Base-by-base conservation (phyloP, 768 basidiomycete genomes). In the Chalciporus piperatus region DNA sequence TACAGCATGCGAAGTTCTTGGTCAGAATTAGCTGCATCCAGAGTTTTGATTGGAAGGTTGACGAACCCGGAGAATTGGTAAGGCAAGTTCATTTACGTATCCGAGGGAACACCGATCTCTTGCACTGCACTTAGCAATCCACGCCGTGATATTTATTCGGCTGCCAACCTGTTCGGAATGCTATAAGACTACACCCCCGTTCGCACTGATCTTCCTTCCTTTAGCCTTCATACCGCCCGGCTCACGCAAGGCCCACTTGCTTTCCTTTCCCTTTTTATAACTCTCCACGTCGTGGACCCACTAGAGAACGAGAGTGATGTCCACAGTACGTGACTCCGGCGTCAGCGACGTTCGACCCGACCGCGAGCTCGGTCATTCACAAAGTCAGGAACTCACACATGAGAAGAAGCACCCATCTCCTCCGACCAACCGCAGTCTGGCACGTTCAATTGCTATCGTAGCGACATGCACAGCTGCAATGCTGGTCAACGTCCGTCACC, bases 381-480 rank as follows among this genome's bases (percentile, higher is more conserved):
- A 33, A 4, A 57, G 50, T 12, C 28, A 50, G 14, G 58, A 57
- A 12, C 30, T 57, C 17, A 19, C 32, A n/a, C 3, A 12, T 0
- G 58, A 67, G 33, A 60, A 51, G 4, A 23, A 41, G 12, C 47
- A 20, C 16, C 37, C 50, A 17, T 39, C 58, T 1, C 10, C 41
- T 0, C 25, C 56, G n/a, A n/a, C n/a, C 3, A 13, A 48, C 0
- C 70, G 61, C 22, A 68, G 72, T 52, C 52, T 52, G 0, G 45
- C 58, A 19, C 66, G 64, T 13, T 60, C 59, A n/a, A 44, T 68
- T 6, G 62, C 61, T 17, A 66, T 72, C 17, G 69, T 72, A 10
- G 58, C 61, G 6, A 70, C 73, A 8, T 72, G 74, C 38, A 76
- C 77, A 9, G 62, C 69, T 39, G 73, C 70, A 20, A 67, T 74